phyloP scores from a whole-genome alignment of 495 filamentous ascomycete species.

The Tuber umbilicatum region DNA sequence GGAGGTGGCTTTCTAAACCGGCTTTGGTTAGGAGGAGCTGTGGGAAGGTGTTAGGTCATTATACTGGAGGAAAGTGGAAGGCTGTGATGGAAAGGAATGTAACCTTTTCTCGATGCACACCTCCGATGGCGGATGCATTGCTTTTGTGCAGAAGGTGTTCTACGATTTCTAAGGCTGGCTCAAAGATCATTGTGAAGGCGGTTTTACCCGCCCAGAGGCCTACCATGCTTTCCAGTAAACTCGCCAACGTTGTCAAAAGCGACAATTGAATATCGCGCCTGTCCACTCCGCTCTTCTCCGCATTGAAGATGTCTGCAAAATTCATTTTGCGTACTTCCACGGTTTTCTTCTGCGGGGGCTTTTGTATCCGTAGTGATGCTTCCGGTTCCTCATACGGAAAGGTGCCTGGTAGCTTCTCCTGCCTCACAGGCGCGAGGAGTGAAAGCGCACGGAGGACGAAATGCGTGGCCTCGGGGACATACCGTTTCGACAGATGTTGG shows the following conservation, averaged over 20 bases:
- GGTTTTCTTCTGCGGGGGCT: constrained; percentile 23
- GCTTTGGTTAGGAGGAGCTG: constrained; percentile 44
- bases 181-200: constrained; percentile 69
- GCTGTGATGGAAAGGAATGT: constrained; percentile 1
- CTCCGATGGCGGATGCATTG: not conserved
- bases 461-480: constrained; percentile 78
- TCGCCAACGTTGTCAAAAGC: constrained; percentile 53
- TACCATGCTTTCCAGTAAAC: constrained; percentile 55
- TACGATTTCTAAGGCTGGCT: constrained; percentile 53
- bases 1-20: constrained; percentile 49
- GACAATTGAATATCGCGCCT: constrained; percentile 42
- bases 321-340: constrained; percentile 44
- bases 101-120: not conserved
- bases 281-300: constrained; percentile 17
- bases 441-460: constrained; percentile 72
- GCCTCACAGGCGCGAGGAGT: constrained; percentile 54
- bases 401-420: constrained; percentile 46
- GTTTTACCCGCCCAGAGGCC: constrained; percentile 59
- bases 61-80: not conserved
- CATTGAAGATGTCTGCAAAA: constrained; percentile 51
- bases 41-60: constrained; percentile 13
- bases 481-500: constrained; percentile 71
- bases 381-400: constrained; percentile 60
- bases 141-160: constrained; percentile 49
- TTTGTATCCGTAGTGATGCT: constrained; percentile 50